phyloP scores from a whole-genome alignment of 192 early-diverging fungal species.

The Backusella tuberculispora region DNA sequence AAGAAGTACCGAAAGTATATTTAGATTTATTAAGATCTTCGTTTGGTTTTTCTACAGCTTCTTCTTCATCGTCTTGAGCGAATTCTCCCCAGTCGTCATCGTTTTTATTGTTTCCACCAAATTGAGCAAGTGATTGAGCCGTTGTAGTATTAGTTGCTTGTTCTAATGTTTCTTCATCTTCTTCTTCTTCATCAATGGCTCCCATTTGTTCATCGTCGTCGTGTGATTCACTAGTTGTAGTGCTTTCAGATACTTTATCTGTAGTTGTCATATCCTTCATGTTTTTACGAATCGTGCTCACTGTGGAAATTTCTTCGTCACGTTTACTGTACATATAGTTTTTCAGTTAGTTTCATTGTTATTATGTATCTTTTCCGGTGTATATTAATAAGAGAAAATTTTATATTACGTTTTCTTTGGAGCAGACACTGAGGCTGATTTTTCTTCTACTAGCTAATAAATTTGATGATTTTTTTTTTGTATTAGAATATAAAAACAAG shows the following conservation, averaged over 20 bases:
- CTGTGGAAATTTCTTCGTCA: conserved; percentile 29
- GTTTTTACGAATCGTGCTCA: conserved; percentile 39
- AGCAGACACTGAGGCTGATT: conserved; percentile 21
- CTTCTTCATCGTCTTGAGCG: conserved; percentile 30
- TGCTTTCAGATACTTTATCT: conserved; percentile 28
- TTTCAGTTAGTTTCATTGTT: neutral
- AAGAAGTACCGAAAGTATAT: conserved; percentile 42
- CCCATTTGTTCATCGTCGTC: conserved; percentile 28
- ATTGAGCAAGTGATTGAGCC: conserved; percentile 17
- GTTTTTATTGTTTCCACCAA: conserved; percentile 28
- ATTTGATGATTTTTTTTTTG: neutral
- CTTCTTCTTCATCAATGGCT: conserved; percentile 27
- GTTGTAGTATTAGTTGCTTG: conserved; percentile 5
- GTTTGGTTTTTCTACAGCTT: neutral
- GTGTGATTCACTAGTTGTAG: neutral
- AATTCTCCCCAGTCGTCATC: conserved; percentile 42
- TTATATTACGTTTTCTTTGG: conserved; percentile 41
- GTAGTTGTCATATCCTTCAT: conserved; percentile 43
- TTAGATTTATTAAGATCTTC: conserved; percentile 27
- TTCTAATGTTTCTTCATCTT: conserved; percentile 7
- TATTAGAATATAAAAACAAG: neutral
- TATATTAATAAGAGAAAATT: neutral
- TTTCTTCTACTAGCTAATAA: conserved; percentile 20
- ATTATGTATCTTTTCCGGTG: neutral
- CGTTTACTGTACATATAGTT: conserved; percentile 29